Base-by-base conservation (phyloP, 2,329 filamentous ascomycete genomes). In the Aspergillus pseudoterreus region DNA sequence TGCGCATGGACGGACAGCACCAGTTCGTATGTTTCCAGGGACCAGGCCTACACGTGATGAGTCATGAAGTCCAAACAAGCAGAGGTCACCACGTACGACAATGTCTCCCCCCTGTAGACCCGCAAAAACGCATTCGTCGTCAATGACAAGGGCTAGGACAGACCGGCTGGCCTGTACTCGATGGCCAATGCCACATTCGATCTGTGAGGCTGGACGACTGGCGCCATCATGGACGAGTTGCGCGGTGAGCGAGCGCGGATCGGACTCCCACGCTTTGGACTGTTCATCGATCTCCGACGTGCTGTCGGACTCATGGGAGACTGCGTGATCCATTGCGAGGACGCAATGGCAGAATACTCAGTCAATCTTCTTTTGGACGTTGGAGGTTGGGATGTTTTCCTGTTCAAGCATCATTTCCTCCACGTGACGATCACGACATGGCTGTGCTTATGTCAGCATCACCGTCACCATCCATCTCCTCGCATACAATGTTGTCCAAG, bases 61-160 rank as follows among this genome's bases (percentile, higher is more conserved):
- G 53, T 63, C 51, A 42, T 42, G 19, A 17, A 22, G 15, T 12
- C 11, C 39, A 22, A 22, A 42, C 19, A n/a, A 60, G 47, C 53
- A 41, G 30, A 27, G 22, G 33, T 14, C 33, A 42, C 4, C 49
- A 69, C 74, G 55, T 71, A 82, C 86, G 43, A 95, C 79, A 55
- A 99, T 95, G 74, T 96, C 90, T 55, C 94, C 94, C 57, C 90
- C 88, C 68, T 96, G 91, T 1, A 94, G 92, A 38, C 94, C 94
- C 15, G 92, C 92, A 70, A 90, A 99, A 49, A 99, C 87, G 66
- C 85, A 86, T 44, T 87, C 80, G 47, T 89, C 80, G 51, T 90
- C 91, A 21, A 96, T 83, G 4, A 86, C 89, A 50, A 99, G 81
- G 8, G 90, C 84, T 46, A 99, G 83, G 5, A 77, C 74, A 15